Evolutionary conservation across 345 rosid species (phyloP).

Genomic region (Bretschneidera sinensis): DNA sequence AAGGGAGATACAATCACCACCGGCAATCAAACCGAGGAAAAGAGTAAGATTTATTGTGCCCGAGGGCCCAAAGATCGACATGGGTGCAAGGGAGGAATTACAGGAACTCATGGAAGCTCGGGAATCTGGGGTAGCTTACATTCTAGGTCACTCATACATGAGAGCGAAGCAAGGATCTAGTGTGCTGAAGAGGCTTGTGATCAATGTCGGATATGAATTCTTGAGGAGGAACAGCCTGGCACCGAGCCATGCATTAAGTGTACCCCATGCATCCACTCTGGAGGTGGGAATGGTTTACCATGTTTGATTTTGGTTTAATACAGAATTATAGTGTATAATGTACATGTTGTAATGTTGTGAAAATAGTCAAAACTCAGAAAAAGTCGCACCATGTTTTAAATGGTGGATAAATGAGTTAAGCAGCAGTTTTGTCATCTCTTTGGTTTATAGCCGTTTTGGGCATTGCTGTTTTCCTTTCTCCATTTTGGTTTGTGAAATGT

Average conservation of each 20-base stretch:
- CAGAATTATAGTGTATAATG: neutral
- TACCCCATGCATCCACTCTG: conserved; percentile 77
- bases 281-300: conserved; percentile 90
- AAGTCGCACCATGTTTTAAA: no score
- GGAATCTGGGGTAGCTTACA: conserved; percentile 86
- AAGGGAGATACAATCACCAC: conserved; percentile 59
- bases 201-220: conserved; percentile 76
- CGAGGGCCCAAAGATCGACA: conserved; percentile 58
- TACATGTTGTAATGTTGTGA: no score
- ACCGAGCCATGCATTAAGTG: conserved; percentile 41
- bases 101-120: conserved; percentile 76
- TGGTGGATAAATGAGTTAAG: conserved; percentile 10
- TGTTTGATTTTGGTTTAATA: conserved; percentile 36
- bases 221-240: conserved; percentile 77
- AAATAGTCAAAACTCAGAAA: no score
- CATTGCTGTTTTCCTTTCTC: no score
- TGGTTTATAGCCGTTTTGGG: no score
- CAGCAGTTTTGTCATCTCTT: no score
- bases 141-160: conserved; percentile 78
- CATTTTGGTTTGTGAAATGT: no score
- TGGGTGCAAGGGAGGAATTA: conserved; percentile 55
- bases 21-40: conserved; percentile 39
- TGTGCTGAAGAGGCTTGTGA: conserved; percentile 53
- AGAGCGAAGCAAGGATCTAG: conserved; percentile 80
- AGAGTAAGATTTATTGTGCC: conserved; percentile 77